Evolutionary conservation across 345 rosid species (phyloP).

Genomic region (Euphorbia pulcherrima): DNA sequence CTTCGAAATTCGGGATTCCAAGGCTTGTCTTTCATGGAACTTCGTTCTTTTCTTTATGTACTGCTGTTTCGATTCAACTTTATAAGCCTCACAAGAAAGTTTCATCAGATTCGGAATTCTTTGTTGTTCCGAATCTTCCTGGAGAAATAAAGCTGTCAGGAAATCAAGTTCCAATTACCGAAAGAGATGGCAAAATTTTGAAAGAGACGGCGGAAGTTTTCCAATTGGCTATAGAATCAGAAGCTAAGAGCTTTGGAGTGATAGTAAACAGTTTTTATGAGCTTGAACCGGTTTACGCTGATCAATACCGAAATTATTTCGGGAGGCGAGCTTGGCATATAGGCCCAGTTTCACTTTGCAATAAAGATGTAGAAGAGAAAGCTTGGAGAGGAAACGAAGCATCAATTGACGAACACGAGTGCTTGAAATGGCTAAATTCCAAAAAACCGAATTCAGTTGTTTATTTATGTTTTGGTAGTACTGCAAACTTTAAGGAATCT

Average conservation of each 20-base stretch:
- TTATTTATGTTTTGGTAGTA: constrained; percentile 39
- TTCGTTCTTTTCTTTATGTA: neutral
- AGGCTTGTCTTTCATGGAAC: neutral
- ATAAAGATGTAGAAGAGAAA: constrained; percentile 9
- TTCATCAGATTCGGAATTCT: constrained; percentile 28
- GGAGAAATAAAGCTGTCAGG: constrained; percentile 24
- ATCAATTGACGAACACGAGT: constrained; percentile 26
- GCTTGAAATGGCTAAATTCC: constrained; percentile 37
- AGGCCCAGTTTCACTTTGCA: constrained; percentile 30
- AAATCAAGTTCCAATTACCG: constrained; percentile 4
- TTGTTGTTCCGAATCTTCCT: constrained; percentile 33
- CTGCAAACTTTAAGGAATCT: constrained; percentile 14
- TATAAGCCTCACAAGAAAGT: constrained; percentile 23
- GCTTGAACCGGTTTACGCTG: constrained; percentile 55
- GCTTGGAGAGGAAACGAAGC: constrained; percentile 17
- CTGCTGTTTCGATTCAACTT: neutral
- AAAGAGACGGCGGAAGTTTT: neutral
- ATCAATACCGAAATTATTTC: constrained; percentile 32
- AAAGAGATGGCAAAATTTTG: neutral
- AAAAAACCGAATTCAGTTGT: constrained; percentile 35
- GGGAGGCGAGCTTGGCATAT: constrained; percentile 41
- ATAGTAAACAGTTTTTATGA: constrained; percentile 66
- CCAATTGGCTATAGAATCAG: constrained; percentile 27
- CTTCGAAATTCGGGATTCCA: neutral
- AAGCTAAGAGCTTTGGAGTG: constrained; percentile 50